A percentile compares a stretch with the other conserved stretches of the same genome.
These are phyloP conservation scores for Suillus tomentosus DNA, from an alignment of 768 basidiomycete genomes.

Conservation along the genomic window DNA sequence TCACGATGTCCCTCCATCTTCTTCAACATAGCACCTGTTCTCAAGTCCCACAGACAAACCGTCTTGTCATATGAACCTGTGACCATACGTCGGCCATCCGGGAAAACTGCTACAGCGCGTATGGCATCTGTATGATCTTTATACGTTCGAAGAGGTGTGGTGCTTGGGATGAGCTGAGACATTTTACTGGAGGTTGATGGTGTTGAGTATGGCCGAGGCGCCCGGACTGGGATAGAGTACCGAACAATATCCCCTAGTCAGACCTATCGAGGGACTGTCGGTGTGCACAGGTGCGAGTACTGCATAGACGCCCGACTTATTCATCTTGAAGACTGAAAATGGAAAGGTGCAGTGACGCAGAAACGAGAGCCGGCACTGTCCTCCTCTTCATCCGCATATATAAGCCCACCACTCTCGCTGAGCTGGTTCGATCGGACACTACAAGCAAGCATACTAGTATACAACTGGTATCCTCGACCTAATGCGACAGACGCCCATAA, in stretches of 20 bases:
- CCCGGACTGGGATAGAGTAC: neutral
- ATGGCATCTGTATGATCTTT: neutral
- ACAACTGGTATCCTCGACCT: neutral
- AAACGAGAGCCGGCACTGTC: no score
- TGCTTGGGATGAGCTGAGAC: neutral
- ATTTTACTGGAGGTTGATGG: neutral
- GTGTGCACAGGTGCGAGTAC: neutral
- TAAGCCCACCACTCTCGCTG: no score
- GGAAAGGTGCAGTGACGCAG: no score
- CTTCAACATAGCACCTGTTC: neutral
- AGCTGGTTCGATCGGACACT: neutral
- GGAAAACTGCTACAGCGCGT: neutral
- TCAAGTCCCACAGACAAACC: conserved; percentile 3
- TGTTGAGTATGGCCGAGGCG: neutral
- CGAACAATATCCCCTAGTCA: neutral
- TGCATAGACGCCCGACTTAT: neutral
- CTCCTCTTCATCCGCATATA: no score
- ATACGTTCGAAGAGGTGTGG: neutral
- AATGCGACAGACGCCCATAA: neutral
- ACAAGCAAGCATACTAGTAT: neutral
- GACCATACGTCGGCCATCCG: conserved; percentile 3
- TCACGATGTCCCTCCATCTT: conserved; percentile 56
- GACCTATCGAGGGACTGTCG: neutral
- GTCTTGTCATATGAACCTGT: conserved; percentile 1
- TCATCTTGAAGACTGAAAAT: no score